Evolutionary conservation across 768 basidiomycete species (phyloP).

Genomic region (Lentinula aciculospora): DNA sequence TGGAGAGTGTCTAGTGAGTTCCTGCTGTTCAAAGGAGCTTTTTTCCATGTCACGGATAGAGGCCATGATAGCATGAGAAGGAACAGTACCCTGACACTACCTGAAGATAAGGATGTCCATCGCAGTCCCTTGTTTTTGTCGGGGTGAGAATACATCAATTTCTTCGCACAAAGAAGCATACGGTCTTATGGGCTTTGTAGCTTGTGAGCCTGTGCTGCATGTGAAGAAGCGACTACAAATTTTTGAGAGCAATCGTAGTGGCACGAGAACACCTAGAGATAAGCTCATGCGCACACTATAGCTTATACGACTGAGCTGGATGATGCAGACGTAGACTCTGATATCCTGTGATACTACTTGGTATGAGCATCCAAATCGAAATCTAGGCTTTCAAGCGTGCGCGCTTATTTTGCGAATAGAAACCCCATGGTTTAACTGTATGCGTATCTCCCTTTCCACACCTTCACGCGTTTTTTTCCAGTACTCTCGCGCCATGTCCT

Average conservation of each 20-base stretch:
- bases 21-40: constrained; percentile 7
- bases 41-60: constrained; percentile 12
- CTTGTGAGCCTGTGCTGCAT: not conserved
- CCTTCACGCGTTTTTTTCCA: not conserved
- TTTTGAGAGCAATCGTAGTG: not conserved
- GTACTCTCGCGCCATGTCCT: constrained; percentile 17
- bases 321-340: too few relatives aligned
- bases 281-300: too few relatives aligned
- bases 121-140: not conserved
- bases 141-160: not conserved
- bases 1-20: not conserved
- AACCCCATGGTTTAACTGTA: constrained; percentile 1
- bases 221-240: not conserved
- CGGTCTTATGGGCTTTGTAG: not conserved
- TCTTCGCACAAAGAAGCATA: not conserved
- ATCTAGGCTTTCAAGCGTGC: too few relatives aligned
- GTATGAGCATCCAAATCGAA: too few relatives aligned
- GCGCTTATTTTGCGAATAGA: too few relatives aligned
- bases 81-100: not conserved
- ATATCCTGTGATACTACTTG: too few relatives aligned
- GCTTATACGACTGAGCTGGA: too few relatives aligned
- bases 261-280: too few relatives aligned
- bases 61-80: not conserved
- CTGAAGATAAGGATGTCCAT: not conserved
- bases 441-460: not conserved